Base-by-base conservation (phyloP, 106 monocot genomes). In the Triglochin maritima region DNA sequence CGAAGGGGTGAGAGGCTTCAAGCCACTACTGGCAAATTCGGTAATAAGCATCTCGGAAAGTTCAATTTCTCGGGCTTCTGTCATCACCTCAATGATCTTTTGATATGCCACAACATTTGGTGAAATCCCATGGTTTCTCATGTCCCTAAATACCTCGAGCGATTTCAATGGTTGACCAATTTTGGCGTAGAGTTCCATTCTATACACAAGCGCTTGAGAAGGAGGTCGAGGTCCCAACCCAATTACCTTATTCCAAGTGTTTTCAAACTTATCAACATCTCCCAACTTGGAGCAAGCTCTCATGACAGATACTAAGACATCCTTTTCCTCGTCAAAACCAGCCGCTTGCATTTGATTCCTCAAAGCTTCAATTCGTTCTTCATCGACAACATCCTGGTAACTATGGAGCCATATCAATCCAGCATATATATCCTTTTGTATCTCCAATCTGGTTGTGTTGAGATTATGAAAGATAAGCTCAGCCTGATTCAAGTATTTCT, bases 391-490 rank as follows among this genome's bases (percentile, higher is more conserved):
- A 63, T 98, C 88, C 71, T 98, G 98, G 71, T 86, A 82, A 61
- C 98, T 98, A 53, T 98, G 98, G 17, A 98, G 74, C 92, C 92
- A 84, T 13, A 98, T 86, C 52, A 98, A 62, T n/a, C 98, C 88
- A 4, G 73, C 78, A 69, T 86, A 92, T 6, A 98, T 59, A 54
- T 92, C 98, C 68, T 79, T 88, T 47, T 79, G 70, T 17, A 91
- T 68, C 72, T 86, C 79, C 6, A 88, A 65, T 46, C 80, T 75
- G 16, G 56, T 72, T n/a, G 85, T 86, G 6, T 76, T 66, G 10
- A 98, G 57, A 69, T 98, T 92, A 54, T 82, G 82, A 69, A 81
- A 98, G 50, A 98, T 79, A 69, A 82, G 86, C 56, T 98, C 98
- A 17, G 86, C 98, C 73, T 98, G 91, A 49, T 78, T 84, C 17